Percentiles rank a stretch among this genome's conserved stretches.
Evolutionary conservation across 164 flowering plant species (phyloP).

Genomic region (Saururus chinensis): DNA sequence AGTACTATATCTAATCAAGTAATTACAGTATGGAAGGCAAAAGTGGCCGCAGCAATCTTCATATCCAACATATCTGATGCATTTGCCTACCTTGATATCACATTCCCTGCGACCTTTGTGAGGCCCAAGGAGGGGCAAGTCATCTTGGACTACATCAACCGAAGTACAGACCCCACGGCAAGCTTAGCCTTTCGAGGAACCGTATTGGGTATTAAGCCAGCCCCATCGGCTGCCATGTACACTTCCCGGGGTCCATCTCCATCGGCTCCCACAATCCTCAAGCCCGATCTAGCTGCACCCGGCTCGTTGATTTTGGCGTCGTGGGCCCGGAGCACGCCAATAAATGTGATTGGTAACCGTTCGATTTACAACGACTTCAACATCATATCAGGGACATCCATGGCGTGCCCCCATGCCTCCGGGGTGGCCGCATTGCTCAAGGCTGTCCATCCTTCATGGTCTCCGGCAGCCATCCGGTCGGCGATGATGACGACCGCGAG

Average conservation of each 20-base stretch:
- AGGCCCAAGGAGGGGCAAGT: too few relatives aligned
- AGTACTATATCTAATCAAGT: constrained; percentile 22
- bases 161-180: constrained; percentile 12
- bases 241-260: too few relatives aligned
- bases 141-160: constrained; percentile 20
- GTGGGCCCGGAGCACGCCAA: constrained; percentile 15
- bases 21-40: constrained; percentile 5
- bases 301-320: constrained; percentile 37
- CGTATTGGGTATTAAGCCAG: too few relatives aligned
- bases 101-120: too few relatives aligned
- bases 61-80: too few relatives aligned
- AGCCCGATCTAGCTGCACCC: constrained; percentile 27
- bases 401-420: too few relatives aligned
- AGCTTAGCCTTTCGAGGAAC: constrained; percentile 18
- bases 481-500: constrained; percentile 32
- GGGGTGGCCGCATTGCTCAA: too few relatives aligned
- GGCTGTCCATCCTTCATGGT: too few relatives aligned
- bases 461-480: constrained; percentile 29
- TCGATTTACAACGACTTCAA: constrained; percentile 8
- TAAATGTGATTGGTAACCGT: constrained; percentile 4
- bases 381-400: too few relatives aligned
- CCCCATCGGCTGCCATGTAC: too few relatives aligned
- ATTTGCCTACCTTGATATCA: too few relatives aligned
- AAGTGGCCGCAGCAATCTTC: constrained; percentile 27
- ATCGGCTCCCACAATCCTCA: constrained; percentile 21